Evolutionary conservation across 2,329 filamentous ascomycete genomes (phyloP), one percentile per base, ranked within the genome.

Genomic region (Botrytis fabae): DNA sequence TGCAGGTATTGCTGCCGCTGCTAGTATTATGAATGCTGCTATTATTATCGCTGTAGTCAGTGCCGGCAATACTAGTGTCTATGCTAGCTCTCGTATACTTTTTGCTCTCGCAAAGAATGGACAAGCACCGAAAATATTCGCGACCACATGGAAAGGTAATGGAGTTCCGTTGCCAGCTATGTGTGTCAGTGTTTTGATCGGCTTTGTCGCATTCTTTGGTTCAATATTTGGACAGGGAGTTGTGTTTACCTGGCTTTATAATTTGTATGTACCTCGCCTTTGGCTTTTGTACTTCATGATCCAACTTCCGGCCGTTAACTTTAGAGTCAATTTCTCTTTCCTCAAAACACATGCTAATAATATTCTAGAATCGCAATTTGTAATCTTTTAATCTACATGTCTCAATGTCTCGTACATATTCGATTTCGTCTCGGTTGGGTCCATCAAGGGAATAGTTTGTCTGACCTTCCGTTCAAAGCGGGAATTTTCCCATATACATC

Each of bases 21-120:
- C 92, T 1, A 89, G 94, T 79, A 86, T 95, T 1, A 92, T 95
- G 83, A 95, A 95, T 77, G 91, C 90, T 59, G 91, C 93, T 78
- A 93, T 93, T 78, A 86, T 95, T 68, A 83, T 93, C 20, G 93
- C 92, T 22, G 92, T 92, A 70, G 84, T 93, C 57, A 90, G 87
- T 0, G 91, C 92, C n/a, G 87, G 91, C 77, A 95, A 95, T 82
- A 90, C 88, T 70, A 92, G 90, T 20, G 91, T 69, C 14, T 95
- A 94, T 80, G 93, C 95, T 77, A 89, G 89, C 64, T 92, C 91
- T 6, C 88, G 93, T 35, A 94, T 92, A 0, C 82, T 95, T 1
- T 83, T 94, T 0, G 93, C 89, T 83, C 92, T 95, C 89, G 91
- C 91, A 0, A 90, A 92, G 77, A 89, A 90, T 63, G 85, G 88